Percentiles rank a stretch among this genome's conserved stretches.
These are phyloP conservation scores for Nakazawaea holstii DNA, from an alignment of 805 yeast species.

Conservation along the genomic window DNA sequence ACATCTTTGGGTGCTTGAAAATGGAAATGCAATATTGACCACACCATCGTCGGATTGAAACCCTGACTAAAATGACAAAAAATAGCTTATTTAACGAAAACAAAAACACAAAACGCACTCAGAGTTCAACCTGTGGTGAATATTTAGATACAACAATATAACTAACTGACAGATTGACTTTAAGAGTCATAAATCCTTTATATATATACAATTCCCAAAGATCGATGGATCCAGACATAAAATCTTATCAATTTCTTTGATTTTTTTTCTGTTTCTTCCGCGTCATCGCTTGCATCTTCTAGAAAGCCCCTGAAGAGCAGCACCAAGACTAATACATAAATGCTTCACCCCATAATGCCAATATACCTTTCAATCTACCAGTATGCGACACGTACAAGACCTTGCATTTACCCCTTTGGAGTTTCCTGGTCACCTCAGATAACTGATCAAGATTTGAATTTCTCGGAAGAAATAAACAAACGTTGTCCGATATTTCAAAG, in stretches of 20 bases:
- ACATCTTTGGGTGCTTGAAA: background rate
- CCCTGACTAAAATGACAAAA: background rate
- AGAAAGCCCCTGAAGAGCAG: background rate
- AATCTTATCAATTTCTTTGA: background rate
- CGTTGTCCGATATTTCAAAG: constrained; percentile 35
- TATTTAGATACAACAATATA: too few relatives aligned
- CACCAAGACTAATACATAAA: constrained; percentile 24
- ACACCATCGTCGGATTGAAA: background rate
- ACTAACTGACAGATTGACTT: too few relatives aligned
- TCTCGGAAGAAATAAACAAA: constrained; percentile 61
- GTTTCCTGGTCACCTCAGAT: constrained; percentile 35
- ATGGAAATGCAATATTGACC: background rate
- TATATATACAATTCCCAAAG: too few relatives aligned
- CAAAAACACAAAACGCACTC: background rate
- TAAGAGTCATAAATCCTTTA: too few relatives aligned
- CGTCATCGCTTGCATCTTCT: background rate
- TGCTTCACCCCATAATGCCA: constrained; percentile 56
- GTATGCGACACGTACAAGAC: constrained; percentile 36
- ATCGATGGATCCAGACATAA: too few relatives aligned
- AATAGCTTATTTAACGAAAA: background rate
- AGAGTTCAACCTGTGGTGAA: background rate
- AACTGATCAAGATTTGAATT: constrained; percentile 52
- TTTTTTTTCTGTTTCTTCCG: background rate
- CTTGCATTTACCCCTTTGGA: constrained; percentile 42
- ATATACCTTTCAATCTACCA: constrained; percentile 46